phyloP scores from a whole-genome alignment of 108 stramenopile genomes.

The Aurantiochytrium sp. region DNA sequence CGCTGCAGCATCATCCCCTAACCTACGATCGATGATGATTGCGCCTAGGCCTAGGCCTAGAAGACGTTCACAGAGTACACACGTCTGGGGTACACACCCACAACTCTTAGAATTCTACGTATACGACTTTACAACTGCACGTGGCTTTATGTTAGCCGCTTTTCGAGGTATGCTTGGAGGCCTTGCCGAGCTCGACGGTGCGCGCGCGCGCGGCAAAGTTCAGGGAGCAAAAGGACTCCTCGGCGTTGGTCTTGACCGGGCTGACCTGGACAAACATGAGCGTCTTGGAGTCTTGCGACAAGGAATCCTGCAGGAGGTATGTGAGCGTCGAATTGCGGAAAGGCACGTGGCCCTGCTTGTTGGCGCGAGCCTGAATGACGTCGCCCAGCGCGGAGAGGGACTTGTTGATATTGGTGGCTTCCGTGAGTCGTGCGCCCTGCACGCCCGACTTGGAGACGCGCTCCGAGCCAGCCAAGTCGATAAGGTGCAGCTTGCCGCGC shows the following conservation, averaged over 20 bases:
- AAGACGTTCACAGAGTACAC: no score
- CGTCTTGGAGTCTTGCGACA: conserved; percentile 63
- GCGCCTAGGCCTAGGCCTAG: no score
- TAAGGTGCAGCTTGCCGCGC: conserved; percentile 62
- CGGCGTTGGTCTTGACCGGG: conserved; percentile 61
- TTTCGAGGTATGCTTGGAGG: background rate
- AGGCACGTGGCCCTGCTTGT: conserved; percentile 51
- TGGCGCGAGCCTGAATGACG: conserved; percentile 61
- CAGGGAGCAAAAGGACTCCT: conserved; percentile 42
- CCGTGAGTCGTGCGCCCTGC: conserved; percentile 50
- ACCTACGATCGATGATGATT: no score
- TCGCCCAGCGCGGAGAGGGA: conserved; percentile 61
- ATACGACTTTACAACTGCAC: no score
- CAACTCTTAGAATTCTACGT: no score
- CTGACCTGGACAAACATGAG: conserved; percentile 65
- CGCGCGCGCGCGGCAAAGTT: conserved; percentile 26
- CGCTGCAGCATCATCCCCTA: no score
- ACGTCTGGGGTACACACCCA: no score
- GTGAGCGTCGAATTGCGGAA: conserved; percentile 67
- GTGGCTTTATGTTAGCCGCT: no score
- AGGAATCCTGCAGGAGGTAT: conserved; percentile 58
- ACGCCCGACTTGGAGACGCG: conserved; percentile 63
- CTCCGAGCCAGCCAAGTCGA: conserved; percentile 74
- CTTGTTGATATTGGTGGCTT: conserved; percentile 65
- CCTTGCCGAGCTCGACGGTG: conserved; percentile 24